phyloP scores from a whole-genome alignment of 306 rosid genomes.

The Rosa multiflora region DNA sequence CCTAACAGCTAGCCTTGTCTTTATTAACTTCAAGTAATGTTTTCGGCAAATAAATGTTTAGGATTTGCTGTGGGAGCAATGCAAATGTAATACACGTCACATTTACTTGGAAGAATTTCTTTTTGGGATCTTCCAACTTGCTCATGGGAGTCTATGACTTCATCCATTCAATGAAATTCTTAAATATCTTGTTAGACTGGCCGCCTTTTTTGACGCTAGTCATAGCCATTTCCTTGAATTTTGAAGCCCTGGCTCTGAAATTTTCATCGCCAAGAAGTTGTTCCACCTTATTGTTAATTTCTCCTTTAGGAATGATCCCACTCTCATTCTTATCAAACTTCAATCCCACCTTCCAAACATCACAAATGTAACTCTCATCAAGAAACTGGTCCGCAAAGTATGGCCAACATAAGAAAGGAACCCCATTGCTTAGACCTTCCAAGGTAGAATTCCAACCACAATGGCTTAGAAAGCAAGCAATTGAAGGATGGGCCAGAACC shows the following conservation, averaged over 20 bases:
- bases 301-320: constrained; percentile 7
- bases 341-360: constrained; percentile 31
- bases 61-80: not conserved
- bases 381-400: constrained; percentile 21
- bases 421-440: constrained; percentile 28
- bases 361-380: constrained; percentile 26
- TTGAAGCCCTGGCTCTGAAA: constrained; percentile 14
- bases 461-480: constrained; percentile 49
- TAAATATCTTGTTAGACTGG: constrained; percentile 23
- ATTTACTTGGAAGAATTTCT: too few relatives aligned
- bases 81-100: not conserved
- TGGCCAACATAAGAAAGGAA: constrained; percentile 45
- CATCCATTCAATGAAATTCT: constrained; percentile 36
- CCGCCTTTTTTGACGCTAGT: constrained; percentile 33
- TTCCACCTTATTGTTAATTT: constrained; percentile 26
- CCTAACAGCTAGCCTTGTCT: too few relatives aligned
- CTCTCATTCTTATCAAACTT: constrained; percentile 8
- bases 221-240: constrained; percentile 23
- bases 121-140: not conserved
- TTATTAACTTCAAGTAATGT: not conserved
- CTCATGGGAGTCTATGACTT: constrained; percentile 1
- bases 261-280: constrained; percentile 11
- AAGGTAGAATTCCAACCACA: constrained; percentile 59
- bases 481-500: constrained; percentile 38
- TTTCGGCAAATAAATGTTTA: not conserved